These are phyloP conservation scores for Fusarium xylarioides DNA, from an alignment of 2,329 filamentous ascomycete genomes.

Conservation along the genomic window DNA sequence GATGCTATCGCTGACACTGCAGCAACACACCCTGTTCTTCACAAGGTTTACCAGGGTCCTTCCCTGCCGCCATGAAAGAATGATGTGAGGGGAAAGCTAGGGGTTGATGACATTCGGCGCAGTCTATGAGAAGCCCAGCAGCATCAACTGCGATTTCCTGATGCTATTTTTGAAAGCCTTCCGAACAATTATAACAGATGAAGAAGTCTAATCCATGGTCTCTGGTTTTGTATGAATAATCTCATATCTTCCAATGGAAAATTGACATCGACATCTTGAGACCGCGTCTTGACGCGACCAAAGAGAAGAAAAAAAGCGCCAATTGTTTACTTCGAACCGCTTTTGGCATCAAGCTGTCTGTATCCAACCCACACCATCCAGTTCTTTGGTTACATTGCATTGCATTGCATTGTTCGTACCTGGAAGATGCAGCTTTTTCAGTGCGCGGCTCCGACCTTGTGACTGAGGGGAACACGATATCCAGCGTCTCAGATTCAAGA, in stretches of 20 bases:
- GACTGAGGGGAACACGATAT: conserved; percentile 8
- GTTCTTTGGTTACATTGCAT: conserved; percentile 20
- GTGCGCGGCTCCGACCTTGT: conserved; percentile 30
- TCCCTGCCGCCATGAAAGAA: conserved; percentile 27
- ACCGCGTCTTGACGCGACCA: conserved; percentile 11
- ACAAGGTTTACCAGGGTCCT: conserved; percentile 27
- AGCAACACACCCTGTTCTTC: conserved; percentile 23
- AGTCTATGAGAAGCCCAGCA: background rate
- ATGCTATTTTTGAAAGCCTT: background rate
- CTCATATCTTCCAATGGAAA: background rate
- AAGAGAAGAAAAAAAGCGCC: background rate
- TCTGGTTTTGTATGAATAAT: background rate
- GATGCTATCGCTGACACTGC: conserved; percentile 40
- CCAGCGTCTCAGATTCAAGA: conserved; percentile 15
- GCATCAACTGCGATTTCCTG: background rate
- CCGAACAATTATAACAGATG: background rate
- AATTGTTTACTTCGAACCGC: conserved; percentile 33
- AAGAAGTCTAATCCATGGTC: background rate
- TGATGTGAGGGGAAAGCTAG: conserved; percentile 9
- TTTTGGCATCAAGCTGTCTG: conserved; percentile 30
- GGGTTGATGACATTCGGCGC: background rate
- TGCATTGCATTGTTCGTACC: conserved; percentile 28
- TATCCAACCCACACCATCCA: background rate
- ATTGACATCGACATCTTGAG: background rate
- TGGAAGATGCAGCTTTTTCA: conserved; percentile 18